phyloP scores from a whole-genome alignment of 148 eudicot species.

The Cornus suecica region DNA sequence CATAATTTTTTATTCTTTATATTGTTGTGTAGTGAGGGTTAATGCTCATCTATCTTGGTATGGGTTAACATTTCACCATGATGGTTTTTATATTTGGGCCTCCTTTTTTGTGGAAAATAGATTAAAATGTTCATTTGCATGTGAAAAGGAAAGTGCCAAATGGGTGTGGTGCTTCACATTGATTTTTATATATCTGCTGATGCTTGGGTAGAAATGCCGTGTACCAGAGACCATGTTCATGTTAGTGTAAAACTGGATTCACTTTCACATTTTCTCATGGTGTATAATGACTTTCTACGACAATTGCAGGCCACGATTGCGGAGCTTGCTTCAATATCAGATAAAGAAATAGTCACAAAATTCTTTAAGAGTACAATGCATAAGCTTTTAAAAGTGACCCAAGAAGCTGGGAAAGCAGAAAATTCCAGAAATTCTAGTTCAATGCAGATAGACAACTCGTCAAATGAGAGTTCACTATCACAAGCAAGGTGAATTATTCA shows the following conservation, averaged over 20 bases:
- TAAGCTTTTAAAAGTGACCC: constrained; percentile 56
- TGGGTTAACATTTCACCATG: neutral
- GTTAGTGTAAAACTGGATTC: neutral
- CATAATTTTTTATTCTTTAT: no score
- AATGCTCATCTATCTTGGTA: no score
- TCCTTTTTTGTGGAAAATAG: neutral
- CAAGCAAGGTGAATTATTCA: constrained; percentile 41
- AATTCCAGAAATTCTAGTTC: constrained; percentile 26
- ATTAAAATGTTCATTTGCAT: neutral
- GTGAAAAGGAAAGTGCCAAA: no score
- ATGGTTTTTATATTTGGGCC: neutral
- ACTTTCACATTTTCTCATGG: neutral
- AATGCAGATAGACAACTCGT: constrained; percentile 67
- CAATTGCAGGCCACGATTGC: constrained; percentile 57
- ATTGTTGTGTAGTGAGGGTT: no score
- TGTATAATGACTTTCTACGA: neutral
- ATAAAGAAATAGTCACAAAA: constrained; percentile 41
- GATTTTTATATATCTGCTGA: neutral
- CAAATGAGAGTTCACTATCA: constrained; percentile 43
- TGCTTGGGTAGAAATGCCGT: neutral
- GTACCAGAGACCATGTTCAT: neutral
- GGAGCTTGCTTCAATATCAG: constrained; percentile 81
- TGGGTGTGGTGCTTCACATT: neutral
- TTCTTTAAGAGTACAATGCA: constrained; percentile 55
- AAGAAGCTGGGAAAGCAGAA: constrained; percentile 38